Percentiles rank a stretch among this genome's conserved stretches.
phyloP scores from a whole-genome alignment of 495 filamentous ascomycete genomes.

The Aspergillus sparsus region DNA sequence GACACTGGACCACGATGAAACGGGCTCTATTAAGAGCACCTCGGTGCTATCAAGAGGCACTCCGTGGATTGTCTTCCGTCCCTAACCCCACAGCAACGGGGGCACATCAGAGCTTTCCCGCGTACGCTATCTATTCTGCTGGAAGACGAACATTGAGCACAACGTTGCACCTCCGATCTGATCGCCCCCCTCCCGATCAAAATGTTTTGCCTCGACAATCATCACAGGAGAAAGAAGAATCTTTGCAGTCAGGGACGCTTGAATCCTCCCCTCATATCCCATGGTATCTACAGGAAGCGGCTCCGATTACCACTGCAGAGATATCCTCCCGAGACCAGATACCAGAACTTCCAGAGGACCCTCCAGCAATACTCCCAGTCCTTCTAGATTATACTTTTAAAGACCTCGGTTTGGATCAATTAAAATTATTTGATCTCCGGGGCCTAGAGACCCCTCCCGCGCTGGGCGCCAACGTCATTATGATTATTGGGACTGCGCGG shows the following conservation, averaged over 20 bases:
- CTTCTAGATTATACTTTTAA: conserved; percentile 78
- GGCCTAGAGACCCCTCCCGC: conserved; percentile 81
- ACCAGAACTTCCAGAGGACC: conserved; percentile 70
- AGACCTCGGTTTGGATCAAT: conserved; percentile 77
- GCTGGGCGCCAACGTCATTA: conserved; percentile 82
- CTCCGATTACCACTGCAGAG: conserved; percentile 46
- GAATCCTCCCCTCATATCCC: conserved; percentile 48
- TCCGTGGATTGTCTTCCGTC: not conserved
- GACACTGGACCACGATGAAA: conserved; percentile 8
- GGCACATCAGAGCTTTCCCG: conserved; percentile 11
- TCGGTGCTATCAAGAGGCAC: not conserved
- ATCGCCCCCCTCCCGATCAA: not conserved
- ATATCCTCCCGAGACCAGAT: conserved; percentile 64
- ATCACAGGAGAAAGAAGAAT: conserved; percentile 10
- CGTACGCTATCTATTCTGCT: conserved; percentile 18
- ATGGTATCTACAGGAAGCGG: conserved; percentile 85
- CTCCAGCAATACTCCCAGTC: conserved; percentile 70
- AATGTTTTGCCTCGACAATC: conserved; percentile 28
- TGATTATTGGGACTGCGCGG: conserved; percentile 91
- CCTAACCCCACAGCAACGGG: conserved; percentile 9
- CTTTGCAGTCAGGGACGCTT: conserved; percentile 11
- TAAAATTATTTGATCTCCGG: conserved; percentile 79
- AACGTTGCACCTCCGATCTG: conserved; percentile 4
- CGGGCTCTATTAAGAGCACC: conserved; percentile 10
- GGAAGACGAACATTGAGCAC: conserved; percentile 16